Conservation (phyloP, 495 filamentous ascomycete genomes). For the Penicillium malachiteum region DNA sequence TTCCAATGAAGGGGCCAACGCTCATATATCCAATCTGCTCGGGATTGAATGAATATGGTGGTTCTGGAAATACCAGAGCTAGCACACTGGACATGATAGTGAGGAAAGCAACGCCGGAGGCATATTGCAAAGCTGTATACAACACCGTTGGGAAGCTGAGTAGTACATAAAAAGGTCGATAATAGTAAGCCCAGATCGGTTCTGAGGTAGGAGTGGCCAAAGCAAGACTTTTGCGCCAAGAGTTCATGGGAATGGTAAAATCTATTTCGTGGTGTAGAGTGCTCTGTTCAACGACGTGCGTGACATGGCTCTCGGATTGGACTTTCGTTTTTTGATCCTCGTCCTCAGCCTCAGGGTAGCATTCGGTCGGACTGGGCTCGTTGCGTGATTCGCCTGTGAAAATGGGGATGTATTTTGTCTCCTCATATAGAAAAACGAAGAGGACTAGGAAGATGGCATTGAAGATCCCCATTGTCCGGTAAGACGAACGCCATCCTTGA, state of each 20-base stretch:
- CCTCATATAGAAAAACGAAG: conserved; percentile 33
- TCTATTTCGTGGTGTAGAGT: conserved; percentile 25
- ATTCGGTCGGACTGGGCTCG: not conserved
- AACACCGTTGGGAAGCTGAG: conserved; percentile 39
- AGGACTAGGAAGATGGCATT: conserved; percentile 26
- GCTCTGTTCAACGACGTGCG: conserved; percentile 7
- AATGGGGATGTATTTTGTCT: conserved; percentile 32
- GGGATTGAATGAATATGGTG: conserved; percentile 44
- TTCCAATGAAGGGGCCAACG: conserved; percentile 41
- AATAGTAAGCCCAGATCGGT: conserved; percentile 34
- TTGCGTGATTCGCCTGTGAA: conserved; percentile 14
- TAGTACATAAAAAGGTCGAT: conserved; percentile 32
- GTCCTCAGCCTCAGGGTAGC: not conserved
- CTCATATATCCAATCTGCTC: conserved; percentile 42
- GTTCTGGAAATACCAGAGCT: conserved; percentile 32
- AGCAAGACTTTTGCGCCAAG: conserved; percentile 27
- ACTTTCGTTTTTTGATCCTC: conserved; percentile 1
- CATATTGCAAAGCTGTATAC: conserved; percentile 40
- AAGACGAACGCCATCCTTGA: conserved; percentile 35
- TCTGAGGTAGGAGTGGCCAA: conserved; percentile 27
- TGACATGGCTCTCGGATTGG: conserved; percentile 5
- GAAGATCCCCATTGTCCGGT: conserved; percentile 30
- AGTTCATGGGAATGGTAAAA: conserved; percentile 20
- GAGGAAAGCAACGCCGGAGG: conserved; percentile 34
- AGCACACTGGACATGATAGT: conserved; percentile 34